Evolutionary conservation across 805 yeast genomes (phyloP), one percentile per base, ranked within the genome.

Genomic region (Lachancea meyersii): DNA sequence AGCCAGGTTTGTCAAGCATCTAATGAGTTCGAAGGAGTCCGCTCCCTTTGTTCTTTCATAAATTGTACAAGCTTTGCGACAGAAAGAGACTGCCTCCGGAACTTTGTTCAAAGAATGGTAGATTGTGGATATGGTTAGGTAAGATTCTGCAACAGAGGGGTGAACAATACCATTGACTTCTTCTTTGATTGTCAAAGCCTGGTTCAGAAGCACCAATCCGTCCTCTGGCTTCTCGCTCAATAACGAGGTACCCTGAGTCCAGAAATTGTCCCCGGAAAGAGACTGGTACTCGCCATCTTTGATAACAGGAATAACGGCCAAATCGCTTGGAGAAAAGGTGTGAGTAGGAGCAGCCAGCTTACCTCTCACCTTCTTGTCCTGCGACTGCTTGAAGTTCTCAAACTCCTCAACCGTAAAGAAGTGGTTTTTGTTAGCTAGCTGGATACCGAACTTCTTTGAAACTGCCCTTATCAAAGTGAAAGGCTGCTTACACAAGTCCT

Each of bases 131-230:
- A 87, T 68, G 8, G 76, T 68, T 32, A 79, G 67, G 56, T 82
- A 82, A 27, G 80, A 79, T 40, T 75, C 75, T 11, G 91, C 87
- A 22, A 89, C 84, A 52, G 82, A 87, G 7, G 82, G 75, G 55
- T 89, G 93, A 23, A 91, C 73, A 21, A 72, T 60, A 23, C 97
- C 96, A 53, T 85, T 85, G 23, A 86, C 78, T 58, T 87, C 95
- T 60, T 88, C 95, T 49, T 78, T 77, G 42, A 87, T 71, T 7
- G 82, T 66, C 27, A 86, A 67, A 22, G 93, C 72, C 61, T 91
- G 96, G 23, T 72, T 64, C 51, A 89, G 65, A 41, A 85, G 71
- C 26, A 75, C 71, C 45, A 81, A 58, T 9, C 89, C 95, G 21
- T 76, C 67, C 6, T 75, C 77, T 47, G 70, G 72, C 24, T 72